Evolutionary conservation across 371 early-diverging fungal species (phyloP).

Genomic region (Dinochytrium kinnereticum): DNA sequence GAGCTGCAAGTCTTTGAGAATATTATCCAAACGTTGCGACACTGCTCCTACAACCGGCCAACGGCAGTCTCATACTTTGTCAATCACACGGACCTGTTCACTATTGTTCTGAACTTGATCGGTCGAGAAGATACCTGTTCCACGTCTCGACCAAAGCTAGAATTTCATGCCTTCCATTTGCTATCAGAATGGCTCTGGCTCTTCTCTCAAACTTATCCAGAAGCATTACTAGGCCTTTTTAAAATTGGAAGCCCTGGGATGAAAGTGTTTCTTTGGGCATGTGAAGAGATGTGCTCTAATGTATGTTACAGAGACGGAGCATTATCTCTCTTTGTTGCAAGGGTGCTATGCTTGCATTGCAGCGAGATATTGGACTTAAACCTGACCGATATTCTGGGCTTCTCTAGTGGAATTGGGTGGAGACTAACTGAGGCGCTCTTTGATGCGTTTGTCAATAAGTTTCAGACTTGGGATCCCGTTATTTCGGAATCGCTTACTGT

Average conservation of each 20-base stretch:
- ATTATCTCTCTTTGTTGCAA: conserved; percentile 16
- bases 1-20: neutral
- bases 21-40: neutral
- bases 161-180: neutral
- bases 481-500: conserved; percentile 35
- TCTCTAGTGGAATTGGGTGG: conserved; percentile 7
- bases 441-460: neutral
- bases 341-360: conserved; percentile 38
- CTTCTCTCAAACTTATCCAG: neutral
- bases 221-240: neutral
- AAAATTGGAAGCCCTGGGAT: neutral
- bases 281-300: neutral
- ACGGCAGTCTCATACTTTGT: neutral
- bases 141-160: neutral
- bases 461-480: conserved; percentile 20
- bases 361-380: conserved; percentile 23
- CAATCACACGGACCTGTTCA: neutral
- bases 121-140: too few relatives aligned
- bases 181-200: neutral
- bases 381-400: conserved; percentile 15
- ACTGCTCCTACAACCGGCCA: neutral
- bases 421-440: conserved; percentile 3
- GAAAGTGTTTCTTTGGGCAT: neutral
- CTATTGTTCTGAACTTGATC: neutral
- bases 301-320: neutral